These are phyloP conservation scores for Ceratobasidium papillatum DNA, from an alignment of 1,284 basidiomycete species.

Conservation along the genomic window DNA sequence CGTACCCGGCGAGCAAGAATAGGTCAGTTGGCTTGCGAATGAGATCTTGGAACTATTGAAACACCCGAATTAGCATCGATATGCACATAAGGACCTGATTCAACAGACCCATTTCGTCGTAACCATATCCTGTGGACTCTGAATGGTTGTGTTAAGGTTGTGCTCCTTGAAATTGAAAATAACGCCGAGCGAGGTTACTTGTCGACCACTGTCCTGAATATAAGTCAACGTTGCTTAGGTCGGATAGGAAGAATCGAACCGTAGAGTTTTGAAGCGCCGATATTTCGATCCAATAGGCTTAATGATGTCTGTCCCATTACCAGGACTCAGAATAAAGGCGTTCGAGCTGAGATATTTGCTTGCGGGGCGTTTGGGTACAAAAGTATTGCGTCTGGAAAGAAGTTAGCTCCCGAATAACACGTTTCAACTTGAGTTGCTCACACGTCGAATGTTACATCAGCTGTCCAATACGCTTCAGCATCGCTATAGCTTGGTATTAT, in stretches of 20 bases:
- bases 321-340: neutral
- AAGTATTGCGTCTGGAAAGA: slow-evolving; percentile 5
- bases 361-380: slow-evolving; percentile 18
- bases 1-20: slow-evolving; percentile 28
- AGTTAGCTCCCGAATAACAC: neutral
- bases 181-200: slow-evolving; percentile 35
- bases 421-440: neutral
- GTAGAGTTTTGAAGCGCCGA: slow-evolving; percentile 36
- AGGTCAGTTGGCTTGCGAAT: slow-evolving; percentile 30
- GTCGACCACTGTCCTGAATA: slow-evolving; percentile 19
- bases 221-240: neutral
- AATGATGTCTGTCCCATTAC: neutral
- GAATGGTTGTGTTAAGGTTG: slow-evolving; percentile 23
- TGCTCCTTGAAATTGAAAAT: slow-evolving; percentile 36
- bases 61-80: neutral
- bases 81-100: neutral
- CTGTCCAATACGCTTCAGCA: neutral
- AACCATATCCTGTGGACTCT: slow-evolving; percentile 13
- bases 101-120: slow-evolving; percentile 25
- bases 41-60: slow-evolving; percentile 25
- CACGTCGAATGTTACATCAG: slow-evolving; percentile 32
- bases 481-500: neutral
- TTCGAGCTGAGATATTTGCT: slow-evolving; percentile 32
- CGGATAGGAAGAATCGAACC: neutral
- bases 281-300: slow-evolving; percentile 21